Percentiles rank a stretch among this genome's conserved stretches.
These are phyloP conservation scores for Dryas drummondii DNA, from an alignment of 306 rosid genomes.

Conservation along the genomic window DNA sequence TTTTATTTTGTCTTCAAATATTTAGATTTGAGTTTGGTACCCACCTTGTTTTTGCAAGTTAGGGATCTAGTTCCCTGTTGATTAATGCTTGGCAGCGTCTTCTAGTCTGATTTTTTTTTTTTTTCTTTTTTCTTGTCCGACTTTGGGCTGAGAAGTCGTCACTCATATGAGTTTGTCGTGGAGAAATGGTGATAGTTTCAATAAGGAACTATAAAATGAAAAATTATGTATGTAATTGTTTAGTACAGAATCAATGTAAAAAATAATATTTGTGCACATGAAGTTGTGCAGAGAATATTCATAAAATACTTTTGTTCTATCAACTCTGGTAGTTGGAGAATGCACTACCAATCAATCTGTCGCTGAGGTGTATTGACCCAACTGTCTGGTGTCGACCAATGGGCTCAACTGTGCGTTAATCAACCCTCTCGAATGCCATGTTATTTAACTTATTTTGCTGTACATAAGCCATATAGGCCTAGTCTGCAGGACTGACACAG, in stretches of 20 bases:
- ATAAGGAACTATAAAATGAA: not conserved
- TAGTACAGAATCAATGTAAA: not conserved
- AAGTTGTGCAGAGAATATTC: not conserved
- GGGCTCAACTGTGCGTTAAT: not conserved
- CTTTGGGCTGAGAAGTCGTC: not conserved
- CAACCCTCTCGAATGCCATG: not conserved
- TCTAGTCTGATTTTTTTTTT: not conserved
- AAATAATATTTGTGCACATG: slow-evolving; percentile 7
- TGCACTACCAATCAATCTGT: not conserved
- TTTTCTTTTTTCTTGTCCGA: no score
- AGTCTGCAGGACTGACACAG: slow-evolving; percentile 5
- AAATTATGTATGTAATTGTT: not conserved
- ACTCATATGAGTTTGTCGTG: not conserved
- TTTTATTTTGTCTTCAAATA: no score
- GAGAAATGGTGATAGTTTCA: slow-evolving; percentile 5
- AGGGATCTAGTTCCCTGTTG: no score
- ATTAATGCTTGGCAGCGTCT: not conserved
- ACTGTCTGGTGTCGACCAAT: not conserved
- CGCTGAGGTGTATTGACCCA: not conserved
- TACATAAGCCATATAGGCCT: not conserved
- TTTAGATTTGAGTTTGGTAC: no score
- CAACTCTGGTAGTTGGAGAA: not conserved
- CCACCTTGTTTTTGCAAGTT: no score
- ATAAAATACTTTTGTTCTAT: not conserved
- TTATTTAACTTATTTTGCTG: not conserved